These are phyloP conservation scores for Blastomyces gilchristii DNA, from an alignment of 2,329 filamentous ascomycete genomes.

Conservation along the genomic window DNA sequence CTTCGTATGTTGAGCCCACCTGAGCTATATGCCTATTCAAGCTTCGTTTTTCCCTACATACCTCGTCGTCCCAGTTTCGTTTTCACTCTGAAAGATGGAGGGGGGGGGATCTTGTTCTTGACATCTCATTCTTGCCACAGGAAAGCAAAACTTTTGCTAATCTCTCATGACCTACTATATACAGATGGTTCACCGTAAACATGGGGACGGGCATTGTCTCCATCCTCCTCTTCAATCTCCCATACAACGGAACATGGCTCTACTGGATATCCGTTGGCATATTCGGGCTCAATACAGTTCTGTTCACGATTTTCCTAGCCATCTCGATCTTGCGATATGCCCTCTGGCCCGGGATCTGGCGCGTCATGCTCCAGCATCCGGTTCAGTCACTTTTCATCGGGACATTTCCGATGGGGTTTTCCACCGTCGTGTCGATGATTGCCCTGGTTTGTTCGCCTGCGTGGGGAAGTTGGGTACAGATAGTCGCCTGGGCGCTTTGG, in stretches of 20 bases:
- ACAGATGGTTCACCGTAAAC: constrained; percentile 34
- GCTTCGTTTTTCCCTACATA: too few relatives aligned
- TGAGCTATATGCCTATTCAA: too few relatives aligned
- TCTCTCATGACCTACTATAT: not conserved
- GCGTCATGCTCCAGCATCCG: constrained; percentile 55
- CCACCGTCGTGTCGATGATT: constrained; percentile 58
- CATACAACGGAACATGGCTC: constrained; percentile 31
- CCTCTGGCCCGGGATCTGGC: constrained; percentile 57
- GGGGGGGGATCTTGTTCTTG: not conserved
- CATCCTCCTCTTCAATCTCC: constrained; percentile 28
- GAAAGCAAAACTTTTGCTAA: constrained; percentile 1
- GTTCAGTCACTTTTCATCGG: constrained; percentile 59
- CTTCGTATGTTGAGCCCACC: constrained; percentile 16
- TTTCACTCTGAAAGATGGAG: not conserved
- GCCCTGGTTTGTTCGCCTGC: constrained; percentile 48
- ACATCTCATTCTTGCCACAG: not conserved
- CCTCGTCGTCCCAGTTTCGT: not conserved
- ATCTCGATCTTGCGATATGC: constrained; percentile 52
- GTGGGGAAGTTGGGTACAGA: constrained; percentile 51
- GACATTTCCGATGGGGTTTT: constrained; percentile 58
- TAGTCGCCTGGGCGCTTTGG: constrained; percentile 49
- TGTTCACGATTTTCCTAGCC: constrained; percentile 28
- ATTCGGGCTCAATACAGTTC: constrained; percentile 29
- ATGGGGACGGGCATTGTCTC: constrained; percentile 38
- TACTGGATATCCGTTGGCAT: constrained; percentile 31